These are phyloP conservation scores for Rugonectria rugulosa DNA, from an alignment of 2,329 filamentous ascomycete species.

Conservation along the genomic window DNA sequence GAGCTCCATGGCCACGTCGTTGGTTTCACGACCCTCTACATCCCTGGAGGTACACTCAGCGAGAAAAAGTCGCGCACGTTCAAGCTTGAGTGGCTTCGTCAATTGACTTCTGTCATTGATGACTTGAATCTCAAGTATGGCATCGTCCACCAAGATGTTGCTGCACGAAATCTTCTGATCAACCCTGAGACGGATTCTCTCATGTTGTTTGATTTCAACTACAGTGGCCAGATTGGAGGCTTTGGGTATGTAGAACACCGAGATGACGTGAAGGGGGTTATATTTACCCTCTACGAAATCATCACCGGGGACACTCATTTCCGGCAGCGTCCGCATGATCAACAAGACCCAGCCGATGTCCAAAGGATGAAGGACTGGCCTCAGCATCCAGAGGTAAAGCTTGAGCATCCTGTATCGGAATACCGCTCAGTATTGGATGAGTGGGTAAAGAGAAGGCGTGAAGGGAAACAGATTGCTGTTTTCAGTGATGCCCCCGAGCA, in stretches of 20 bases:
- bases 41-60: conserved; percentile 43
- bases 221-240: conserved; percentile 28
- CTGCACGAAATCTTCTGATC: conserved; percentile 47
- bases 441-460: background rate
- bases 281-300: conserved; percentile 47
- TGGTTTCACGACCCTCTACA: conserved; percentile 46
- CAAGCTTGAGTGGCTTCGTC: conserved; percentile 46
- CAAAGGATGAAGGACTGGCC: background rate
- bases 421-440: background rate
- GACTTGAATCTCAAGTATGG: conserved; percentile 47
- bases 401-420: background rate
- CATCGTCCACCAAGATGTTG: conserved; percentile 49
- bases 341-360: background rate
- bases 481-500: background rate
- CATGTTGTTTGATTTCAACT: conserved; percentile 48
- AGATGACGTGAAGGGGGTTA: conserved; percentile 44
- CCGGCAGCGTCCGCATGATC: background rate
- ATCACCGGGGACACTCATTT: conserved; percentile 40
- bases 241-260: conserved; percentile 21
- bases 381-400: background rate
- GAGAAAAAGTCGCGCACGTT: conserved; percentile 42
- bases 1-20: conserved; percentile 41
- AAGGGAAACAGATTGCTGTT: background rate
- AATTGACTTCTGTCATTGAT: conserved; percentile 47
- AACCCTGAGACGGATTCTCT: conserved; percentile 42